Conservation (phyloP, 345 rosid genomes). For the Sapria himalayana region DNA sequence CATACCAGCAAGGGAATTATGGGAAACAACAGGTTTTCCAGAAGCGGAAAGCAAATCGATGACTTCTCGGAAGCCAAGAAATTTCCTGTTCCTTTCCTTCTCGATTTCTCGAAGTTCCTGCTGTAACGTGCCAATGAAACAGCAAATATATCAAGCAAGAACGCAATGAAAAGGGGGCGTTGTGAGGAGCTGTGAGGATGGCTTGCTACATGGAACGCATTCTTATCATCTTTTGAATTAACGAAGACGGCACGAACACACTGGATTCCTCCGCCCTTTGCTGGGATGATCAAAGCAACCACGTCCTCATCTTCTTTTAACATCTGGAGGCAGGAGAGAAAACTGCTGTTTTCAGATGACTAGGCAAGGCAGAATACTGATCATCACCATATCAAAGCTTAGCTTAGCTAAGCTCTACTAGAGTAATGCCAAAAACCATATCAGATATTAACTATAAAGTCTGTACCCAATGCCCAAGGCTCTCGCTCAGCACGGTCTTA, state of each 20-base stretch:
- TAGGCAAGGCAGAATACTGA: too few species aligned
- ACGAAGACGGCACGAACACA: slow-evolving; percentile 52
- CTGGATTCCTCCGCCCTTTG: slow-evolving; percentile 52
- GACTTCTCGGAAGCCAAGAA: slow-evolving; percentile 85
- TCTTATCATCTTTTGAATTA: slow-evolving; percentile 53
- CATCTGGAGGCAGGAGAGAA: slow-evolving; percentile 29
- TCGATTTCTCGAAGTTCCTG: slow-evolving; percentile 43
- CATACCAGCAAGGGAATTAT: slow-evolving; percentile 64
- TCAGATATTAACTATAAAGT: too few species aligned
- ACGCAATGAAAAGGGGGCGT: too few species aligned
- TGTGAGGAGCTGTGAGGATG: too few species aligned
- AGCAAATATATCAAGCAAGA: slow-evolving; percentile 8
- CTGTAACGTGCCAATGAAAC: slow-evolving; percentile 33
- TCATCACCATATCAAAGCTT: too few species aligned
- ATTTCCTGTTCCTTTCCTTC: slow-evolving; percentile 34
- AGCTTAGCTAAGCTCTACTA: too few species aligned
- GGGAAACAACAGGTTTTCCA: slow-evolving; percentile 57
- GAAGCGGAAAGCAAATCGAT: slow-evolving; percentile 77
- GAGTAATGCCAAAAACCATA: too few species aligned
- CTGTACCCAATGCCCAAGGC: too few species aligned
- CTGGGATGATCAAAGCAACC: slow-evolving; percentile 47
- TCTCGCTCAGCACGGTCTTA: too few species aligned
- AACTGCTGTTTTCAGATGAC: too few species aligned
- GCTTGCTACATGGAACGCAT: slow-evolving; percentile 36
- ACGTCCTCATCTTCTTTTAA: slow-evolving; percentile 41